These are phyloP conservation scores for Hypholoma fasciculare DNA, from an alignment of 768 basidiomycete genomes.

Conservation along the genomic window DNA sequence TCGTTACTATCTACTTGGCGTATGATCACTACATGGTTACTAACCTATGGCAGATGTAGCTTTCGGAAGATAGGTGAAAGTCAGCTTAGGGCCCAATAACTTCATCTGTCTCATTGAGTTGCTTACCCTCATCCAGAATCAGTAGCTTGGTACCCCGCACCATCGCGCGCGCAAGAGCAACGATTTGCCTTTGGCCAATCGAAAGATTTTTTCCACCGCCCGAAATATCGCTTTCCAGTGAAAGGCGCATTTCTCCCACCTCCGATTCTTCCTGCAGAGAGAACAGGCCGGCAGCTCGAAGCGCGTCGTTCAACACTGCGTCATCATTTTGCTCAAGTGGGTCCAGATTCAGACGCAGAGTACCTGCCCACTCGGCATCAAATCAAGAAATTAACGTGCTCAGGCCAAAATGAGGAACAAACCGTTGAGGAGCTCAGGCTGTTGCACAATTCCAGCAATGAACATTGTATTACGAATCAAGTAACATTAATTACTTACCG, in stretches of 20 bases:
- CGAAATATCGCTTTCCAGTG: constrained; percentile 42
- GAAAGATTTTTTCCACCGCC: constrained; percentile 71
- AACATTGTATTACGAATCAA: not conserved
- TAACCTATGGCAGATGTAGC: constrained; percentile 50
- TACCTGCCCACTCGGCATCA: constrained; percentile 33
- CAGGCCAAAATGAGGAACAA: not conserved
- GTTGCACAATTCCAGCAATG: not conserved
- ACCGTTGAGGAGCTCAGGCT: constrained; percentile 19
- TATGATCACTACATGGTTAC: not conserved
- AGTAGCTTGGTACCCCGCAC: constrained; percentile 59
- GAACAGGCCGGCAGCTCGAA: constrained; percentile 40
- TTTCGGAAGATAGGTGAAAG: constrained; percentile 7
- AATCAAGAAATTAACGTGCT: not conserved
- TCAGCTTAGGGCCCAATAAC: constrained; percentile 37
- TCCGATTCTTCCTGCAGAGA: constrained; percentile 40
- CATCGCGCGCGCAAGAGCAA: constrained; percentile 65
- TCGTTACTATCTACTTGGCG: not conserved
- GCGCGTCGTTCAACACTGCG: constrained; percentile 33
- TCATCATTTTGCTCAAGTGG: constrained; percentile 62
- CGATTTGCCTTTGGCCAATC: constrained; percentile 72
- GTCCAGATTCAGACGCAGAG: constrained; percentile 62
- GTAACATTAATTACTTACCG: constrained; percentile 26
- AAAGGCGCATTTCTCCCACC: constrained; percentile 37
- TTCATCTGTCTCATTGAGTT: not conserved
- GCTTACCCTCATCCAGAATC: constrained; percentile 59